Percentiles rank a stretch among this genome's conserved stretches.
Conservation (phyloP, 2,329 filamentous ascomycete genomes). For the Fusarium solani-melongenae region DNA sequence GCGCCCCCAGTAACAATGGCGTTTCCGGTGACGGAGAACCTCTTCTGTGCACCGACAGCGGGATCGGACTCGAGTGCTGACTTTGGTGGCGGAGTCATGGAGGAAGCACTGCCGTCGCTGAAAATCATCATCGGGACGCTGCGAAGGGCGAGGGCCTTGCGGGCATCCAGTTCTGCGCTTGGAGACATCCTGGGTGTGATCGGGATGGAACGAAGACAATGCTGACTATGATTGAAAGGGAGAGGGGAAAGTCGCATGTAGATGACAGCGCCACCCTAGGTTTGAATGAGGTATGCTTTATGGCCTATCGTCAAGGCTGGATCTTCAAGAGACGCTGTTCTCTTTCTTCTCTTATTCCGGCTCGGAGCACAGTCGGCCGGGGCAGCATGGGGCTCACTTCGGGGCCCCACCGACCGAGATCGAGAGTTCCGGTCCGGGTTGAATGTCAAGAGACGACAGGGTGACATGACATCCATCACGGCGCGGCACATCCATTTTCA, state of each 20-base stretch:
- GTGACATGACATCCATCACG: neutral
- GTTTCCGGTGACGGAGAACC: conserved; percentile 19
- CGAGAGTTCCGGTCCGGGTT: neutral
- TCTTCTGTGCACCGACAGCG: neutral
- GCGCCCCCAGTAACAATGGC: conserved; percentile 69
- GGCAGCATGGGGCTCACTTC: neutral
- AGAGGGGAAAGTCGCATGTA: neutral
- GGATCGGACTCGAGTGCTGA: neutral
- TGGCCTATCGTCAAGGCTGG: neutral
- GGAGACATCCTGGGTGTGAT: neutral
- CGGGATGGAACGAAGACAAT: neutral
- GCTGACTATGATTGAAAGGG: neutral
- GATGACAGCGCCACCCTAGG: neutral
- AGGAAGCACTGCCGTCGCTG: neutral
- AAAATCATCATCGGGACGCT: neutral
- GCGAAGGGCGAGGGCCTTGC: neutral
- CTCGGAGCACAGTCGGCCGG: neutral
- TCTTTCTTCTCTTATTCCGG: neutral
- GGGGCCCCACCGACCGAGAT: neutral
- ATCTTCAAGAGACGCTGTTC: neutral
- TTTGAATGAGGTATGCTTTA: neutral
- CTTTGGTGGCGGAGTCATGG: neutral
- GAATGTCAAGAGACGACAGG: neutral
- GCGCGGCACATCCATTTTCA: neutral
- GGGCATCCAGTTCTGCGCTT: neutral